Conservation (phyloP, 331 rosid genomes). For the Rosa hybrid region DNA sequence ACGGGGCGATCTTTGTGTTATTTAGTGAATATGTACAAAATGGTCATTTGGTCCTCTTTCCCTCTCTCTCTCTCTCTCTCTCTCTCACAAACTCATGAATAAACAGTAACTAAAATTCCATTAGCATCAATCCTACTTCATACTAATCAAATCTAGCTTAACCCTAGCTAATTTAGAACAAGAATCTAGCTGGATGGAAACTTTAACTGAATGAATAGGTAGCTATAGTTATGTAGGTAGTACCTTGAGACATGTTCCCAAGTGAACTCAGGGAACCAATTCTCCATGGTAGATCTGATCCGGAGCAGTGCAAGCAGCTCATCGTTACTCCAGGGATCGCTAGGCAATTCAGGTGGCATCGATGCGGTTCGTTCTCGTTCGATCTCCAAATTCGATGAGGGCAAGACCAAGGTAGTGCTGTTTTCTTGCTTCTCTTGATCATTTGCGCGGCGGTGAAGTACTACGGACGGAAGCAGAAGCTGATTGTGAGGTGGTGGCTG, state of each 20-base stretch:
- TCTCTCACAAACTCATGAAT: not conserved
- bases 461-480: conserved; percentile 12
- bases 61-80: not conserved
- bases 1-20: conserved; percentile 14
- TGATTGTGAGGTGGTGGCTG: conserved; percentile 35
- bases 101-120: conserved; percentile 12
- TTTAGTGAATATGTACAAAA: conserved; percentile 11
- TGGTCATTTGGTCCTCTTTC: not conserved
- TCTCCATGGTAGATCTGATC: conserved; percentile 88
- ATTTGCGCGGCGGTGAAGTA: conserved; percentile 27
- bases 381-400: conserved; percentile 30
- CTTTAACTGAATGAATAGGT: not conserved
- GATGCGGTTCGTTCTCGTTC: conserved; percentile 31
- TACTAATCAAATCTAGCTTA: not conserved
- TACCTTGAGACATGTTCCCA: conserved; percentile 98
- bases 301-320: conserved; percentile 71
- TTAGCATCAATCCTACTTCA: conserved; percentile 6
- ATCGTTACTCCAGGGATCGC: conserved; percentile 69
- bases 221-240: not conserved
- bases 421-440: conserved; percentile 27
- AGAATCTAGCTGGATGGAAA: not conserved
- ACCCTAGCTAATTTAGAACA: not conserved
- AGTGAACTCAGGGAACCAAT: conserved; percentile 79
- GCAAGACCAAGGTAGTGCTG: not conserved
- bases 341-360: conserved; percentile 10